A percentile compares a stretch with the other conserved stretches of the same genome.
Evolutionary conservation across 805 yeast genomes (phyloP).

Genomic region (Myxozyma geophila): DNA sequence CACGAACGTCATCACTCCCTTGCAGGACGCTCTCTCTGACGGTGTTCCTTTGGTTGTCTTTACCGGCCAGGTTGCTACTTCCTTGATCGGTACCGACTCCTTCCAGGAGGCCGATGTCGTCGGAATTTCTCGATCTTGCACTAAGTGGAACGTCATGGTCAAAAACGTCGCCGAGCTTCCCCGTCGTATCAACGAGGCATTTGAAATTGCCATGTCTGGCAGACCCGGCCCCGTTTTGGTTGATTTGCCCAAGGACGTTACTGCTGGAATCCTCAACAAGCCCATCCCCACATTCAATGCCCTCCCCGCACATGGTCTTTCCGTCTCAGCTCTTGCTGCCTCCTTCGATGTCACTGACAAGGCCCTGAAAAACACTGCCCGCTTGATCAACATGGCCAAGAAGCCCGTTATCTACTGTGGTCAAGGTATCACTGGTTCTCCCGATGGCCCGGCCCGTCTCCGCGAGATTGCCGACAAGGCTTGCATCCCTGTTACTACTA

Average conservation of each 20-base stretch:
- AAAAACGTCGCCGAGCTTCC: constrained; percentile 93
- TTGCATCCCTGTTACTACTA: constrained; percentile 92
- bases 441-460: constrained; percentile 76
- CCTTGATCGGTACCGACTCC: constrained; percentile 96
- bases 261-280: constrained; percentile 83
- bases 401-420: constrained; percentile 91
- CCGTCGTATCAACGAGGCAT: constrained; percentile 94
- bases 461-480: constrained; percentile 90
- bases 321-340: constrained; percentile 71
- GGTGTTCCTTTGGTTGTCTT: constrained; percentile 97
- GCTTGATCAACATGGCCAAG: constrained; percentile 77
- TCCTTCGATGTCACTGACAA: constrained; percentile 73
- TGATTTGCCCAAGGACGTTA: constrained; percentile 97
- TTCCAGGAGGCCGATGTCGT: constrained; percentile 99
- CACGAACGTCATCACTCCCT: constrained; percentile 96
- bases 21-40: constrained; percentile 96
- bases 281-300: constrained; percentile 80
- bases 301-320: constrained; percentile 49
- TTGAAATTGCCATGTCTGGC: constrained; percentile 93
- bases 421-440: constrained; percentile 80
- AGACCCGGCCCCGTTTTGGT: constrained; percentile 99
- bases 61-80: constrained; percentile 95
- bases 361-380: constrained; percentile 77
- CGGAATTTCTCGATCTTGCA: constrained; percentile 95
- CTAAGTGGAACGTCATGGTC: constrained; percentile 99